These are phyloP conservation scores for Kalanchoe fedtschenkoi DNA, from an alignment of 164 flowering plant species.

Conservation along the genomic window DNA sequence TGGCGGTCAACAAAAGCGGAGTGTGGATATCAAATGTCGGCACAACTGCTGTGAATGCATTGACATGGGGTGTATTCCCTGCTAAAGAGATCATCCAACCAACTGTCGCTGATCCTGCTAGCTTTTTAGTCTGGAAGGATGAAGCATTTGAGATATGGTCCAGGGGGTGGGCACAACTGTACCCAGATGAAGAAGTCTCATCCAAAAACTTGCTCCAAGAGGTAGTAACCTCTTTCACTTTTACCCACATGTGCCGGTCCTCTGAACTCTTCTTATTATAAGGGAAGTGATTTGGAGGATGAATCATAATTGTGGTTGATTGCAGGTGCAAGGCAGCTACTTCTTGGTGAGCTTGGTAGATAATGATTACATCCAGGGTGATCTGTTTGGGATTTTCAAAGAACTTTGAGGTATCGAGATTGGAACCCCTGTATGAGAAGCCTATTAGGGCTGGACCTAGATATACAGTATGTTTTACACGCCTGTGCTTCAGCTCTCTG, in stretches of 20 bases:
- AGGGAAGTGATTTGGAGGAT: neutral
- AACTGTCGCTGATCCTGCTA: slow-evolving; percentile 80
- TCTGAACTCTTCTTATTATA: neutral
- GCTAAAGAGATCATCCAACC: slow-evolving; percentile 90
- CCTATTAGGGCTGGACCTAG: too few relatives aligned
- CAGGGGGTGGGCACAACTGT: slow-evolving; percentile 61
- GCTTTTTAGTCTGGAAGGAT: slow-evolving; percentile 88
- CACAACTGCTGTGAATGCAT: slow-evolving; percentile 58
- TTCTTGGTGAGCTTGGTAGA: slow-evolving; percentile 90
- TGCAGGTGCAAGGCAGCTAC: slow-evolving; percentile 63
- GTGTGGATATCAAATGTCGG: slow-evolving; percentile 38
- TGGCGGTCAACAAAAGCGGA: slow-evolving; percentile 73
- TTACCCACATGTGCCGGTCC: too few relatives aligned
- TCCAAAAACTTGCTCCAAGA: slow-evolving; percentile 59
- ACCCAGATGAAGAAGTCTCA: slow-evolving; percentile 61
- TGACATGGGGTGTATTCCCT: slow-evolving; percentile 96
- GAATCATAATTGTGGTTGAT: neutral
- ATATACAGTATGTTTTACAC: too few relatives aligned
- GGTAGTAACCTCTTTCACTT: slow-evolving; percentile 34
- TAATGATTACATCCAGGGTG: slow-evolving; percentile 69
- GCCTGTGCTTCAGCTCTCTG: neutral
- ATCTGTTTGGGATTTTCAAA: slow-evolving; percentile 56
- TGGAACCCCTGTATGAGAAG: too few relatives aligned
- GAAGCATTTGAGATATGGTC: slow-evolving; percentile 95
- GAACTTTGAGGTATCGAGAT: slow-evolving; percentile 25